Base-by-base conservation (phyloP, 371 early-diverging fungal species). In the Syncephalastrum monosporum region DNA sequence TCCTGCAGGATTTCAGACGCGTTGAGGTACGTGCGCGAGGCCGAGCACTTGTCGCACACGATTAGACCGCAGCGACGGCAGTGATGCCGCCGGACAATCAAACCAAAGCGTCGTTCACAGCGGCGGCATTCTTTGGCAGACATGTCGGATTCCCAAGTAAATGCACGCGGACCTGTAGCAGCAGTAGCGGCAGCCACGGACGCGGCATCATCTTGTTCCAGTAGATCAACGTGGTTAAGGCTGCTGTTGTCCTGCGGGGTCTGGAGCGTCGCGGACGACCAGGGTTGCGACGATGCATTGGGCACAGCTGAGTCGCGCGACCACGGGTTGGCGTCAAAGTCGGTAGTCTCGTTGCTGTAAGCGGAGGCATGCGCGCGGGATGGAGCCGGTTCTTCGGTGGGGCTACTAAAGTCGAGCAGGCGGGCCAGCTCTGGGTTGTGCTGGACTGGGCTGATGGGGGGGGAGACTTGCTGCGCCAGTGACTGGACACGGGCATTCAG, bases 61-160 rank as follows among this genome's bases (percentile, higher is more conserved):
- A 92, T 82, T 7, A 82, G 69, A 16, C 94, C 93, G 80, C 94
- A 94, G n/a, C 91, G 88, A 59, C 91, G 83, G 60, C 93, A 93
- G 63, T 93, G 93, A 60, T 92, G 94, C 48, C 92, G 84, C 53
- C 94, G 71, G 3, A 90, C 59, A 38, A 79, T 61, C 15, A 84
- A 63, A 0, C 79, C 83, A 65, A 94, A 92, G 50, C 78, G 75
- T 38, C 84, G 73, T 14, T 66, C 64, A 56, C 93, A 92, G 16
- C 80, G 76, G 47, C 82, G 75, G 64, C 94, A 94, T 6, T 75
- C 74, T 4, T 69, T 71, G 0, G 84, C 87, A 12, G 84, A 81
- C 7, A 78, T 61, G 63, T 91, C 91, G 0, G 81, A 74, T 57
- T 90, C 89, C 94, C 94, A 94, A 5, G 75, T 74, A 24, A 72